Evolutionary conservation across 257 asterid species (phyloP).

Genomic region (Solanum lycopersicoides): DNA sequence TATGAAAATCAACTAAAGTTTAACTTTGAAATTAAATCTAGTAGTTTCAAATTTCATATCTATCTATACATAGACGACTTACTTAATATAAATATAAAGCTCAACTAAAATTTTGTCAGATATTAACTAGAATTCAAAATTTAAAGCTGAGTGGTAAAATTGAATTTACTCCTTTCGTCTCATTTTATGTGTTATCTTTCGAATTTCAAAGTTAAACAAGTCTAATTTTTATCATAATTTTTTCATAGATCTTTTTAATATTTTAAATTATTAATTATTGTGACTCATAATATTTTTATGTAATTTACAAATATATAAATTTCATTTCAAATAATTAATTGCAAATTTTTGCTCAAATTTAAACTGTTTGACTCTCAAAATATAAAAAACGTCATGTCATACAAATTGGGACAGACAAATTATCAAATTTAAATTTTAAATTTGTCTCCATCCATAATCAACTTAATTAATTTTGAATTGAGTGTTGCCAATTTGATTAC

Average conservation of each 20-base stretch:
- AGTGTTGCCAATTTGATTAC: neutral
- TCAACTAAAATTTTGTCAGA: neutral
- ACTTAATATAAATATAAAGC: neutral
- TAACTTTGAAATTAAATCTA: neutral
- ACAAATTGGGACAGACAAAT: no score
- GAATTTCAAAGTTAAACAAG: no score
- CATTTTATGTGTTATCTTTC: no score
- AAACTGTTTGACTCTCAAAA: no score
- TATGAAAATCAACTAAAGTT: neutral
- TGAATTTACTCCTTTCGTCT: neutral
- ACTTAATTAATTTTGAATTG: neutral
- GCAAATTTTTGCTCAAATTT: no score
- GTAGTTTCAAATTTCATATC: neutral
- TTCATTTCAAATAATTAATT: no score
- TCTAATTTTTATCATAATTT: no score
- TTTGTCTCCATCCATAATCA: neutral
- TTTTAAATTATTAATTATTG: no score
- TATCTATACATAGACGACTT: neutral
- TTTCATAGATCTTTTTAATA: no score
- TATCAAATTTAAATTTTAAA: neutral
- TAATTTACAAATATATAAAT: no score
- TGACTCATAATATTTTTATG: no score
- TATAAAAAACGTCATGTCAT: no score
- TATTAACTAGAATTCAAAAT: neutral
- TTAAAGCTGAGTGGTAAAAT: neutral